Evolutionary conservation across 148 eudicot species (phyloP), one percentile per base, ranked within the genome.

Genomic region (Oxyria digyna): DNA sequence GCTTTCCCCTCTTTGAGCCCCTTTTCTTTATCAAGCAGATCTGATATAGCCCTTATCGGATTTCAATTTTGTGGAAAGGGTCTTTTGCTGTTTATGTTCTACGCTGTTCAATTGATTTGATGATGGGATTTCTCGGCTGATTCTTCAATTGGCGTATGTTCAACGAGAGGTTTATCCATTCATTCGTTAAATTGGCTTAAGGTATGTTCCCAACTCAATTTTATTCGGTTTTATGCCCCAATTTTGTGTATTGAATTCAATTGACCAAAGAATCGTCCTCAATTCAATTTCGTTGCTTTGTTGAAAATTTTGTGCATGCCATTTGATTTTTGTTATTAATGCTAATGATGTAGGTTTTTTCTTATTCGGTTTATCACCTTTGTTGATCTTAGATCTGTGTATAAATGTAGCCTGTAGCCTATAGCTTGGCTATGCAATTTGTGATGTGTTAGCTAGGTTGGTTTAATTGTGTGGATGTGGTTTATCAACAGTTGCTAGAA

Each of bases 171-270:
- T 3, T 50, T 50, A 23, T 54, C 0, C 31, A 54, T 24, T 54
- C 62, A 54, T 54, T 54, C 62, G 62, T 54, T 54, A 54, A 54
- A 54, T 54, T 54, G 62, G 29, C 23, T 54, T 3, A 54, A 54
- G 62, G 62, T 54, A 23, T 52, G 62, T 52, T 14, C 62, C 15
- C 32, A 52, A 23, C 8, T 52, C 12, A 21, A 1, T 24, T 23
- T 13, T 24, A 8, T 54, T 21, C 13, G 62, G 31, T 54, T 54
- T 54, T 3, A 26, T 23, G 14, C 15, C 59, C 11, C 26, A 50
- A 50, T 50, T 50, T 50, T 21, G 9, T 18, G n/a, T n/a, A n/a
- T n/a, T n/a, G n/a, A n/a, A 50, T 50, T 14, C 8, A 12, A 50
- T 45, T 15, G 50, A 45, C 50, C 50, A 17, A 45, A 14, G 20